Evolutionary conservation across 1,284 basidiomycete species (phyloP).

Genomic region (Filobasidium uniguttulatum): DNA sequence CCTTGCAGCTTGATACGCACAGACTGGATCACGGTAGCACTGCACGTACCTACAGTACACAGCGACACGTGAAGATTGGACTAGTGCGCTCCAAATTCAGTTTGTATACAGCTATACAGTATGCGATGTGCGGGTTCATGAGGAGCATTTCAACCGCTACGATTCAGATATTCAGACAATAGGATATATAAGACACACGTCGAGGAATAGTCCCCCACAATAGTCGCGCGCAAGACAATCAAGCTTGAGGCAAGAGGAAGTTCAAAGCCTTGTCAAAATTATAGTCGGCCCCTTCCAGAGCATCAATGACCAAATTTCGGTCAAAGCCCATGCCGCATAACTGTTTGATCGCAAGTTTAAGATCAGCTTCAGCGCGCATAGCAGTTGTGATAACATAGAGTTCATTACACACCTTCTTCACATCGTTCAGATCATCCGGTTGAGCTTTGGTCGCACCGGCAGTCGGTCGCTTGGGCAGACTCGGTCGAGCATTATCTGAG

Average conservation of each 20-base stretch:
- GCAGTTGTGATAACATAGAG: background rate
- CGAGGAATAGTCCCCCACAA: no score
- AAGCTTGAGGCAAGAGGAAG: conserved; percentile 23
- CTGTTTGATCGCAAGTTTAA: conserved; percentile 14
- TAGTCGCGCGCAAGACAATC: no score
- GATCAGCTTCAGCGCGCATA: conserved; percentile 2
- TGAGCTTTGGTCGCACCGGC: conserved; percentile 22
- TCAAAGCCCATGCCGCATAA: conserved; percentile 37
- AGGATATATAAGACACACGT: no score
- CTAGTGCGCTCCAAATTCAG: no score
- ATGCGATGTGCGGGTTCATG: no score
- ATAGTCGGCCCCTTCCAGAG: conserved; percentile 35
- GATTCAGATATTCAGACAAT: no score
- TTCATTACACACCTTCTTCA: conserved; percentile 31
- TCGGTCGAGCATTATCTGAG: conserved; percentile 10
- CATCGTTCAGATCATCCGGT: conserved; percentile 35
- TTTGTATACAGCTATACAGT: no score
- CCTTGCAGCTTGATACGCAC: no score
- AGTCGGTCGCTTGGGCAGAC: conserved; percentile 24
- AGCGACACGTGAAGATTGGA: no score
- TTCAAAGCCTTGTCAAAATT: conserved; percentile 37
- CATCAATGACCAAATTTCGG: conserved; percentile 29
- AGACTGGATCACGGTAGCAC: no score
- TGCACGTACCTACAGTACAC: no score
- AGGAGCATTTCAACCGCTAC: no score